A percentile compares a stretch with the other conserved stretches of the same genome.
These are phyloP conservation scores for Acmispon strigosus DNA, from an alignment of 306 rosid species.

Conservation along the genomic window DNA sequence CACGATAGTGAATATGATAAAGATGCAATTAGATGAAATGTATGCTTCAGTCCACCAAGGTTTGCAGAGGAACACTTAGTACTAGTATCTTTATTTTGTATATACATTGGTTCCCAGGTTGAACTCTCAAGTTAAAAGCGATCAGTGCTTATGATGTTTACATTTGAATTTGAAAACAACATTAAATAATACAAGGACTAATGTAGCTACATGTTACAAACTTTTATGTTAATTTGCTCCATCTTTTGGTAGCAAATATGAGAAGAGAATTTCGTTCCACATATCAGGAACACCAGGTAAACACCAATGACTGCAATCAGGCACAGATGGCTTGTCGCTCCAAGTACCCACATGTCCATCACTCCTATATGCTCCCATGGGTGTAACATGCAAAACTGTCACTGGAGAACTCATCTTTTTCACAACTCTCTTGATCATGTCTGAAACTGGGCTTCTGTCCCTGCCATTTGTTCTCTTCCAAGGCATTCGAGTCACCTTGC, in stretches of 20 bases:
- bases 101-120: not conserved
- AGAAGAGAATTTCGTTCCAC: conserved; percentile 90
- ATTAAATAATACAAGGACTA: not conserved
- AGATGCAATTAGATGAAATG: too few species aligned
- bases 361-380: conserved; percentile 67
- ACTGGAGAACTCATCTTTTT: conserved; percentile 48
- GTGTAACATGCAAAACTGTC: conserved; percentile 55
- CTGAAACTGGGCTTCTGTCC: conserved; percentile 55
- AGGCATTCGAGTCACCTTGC: conserved; percentile 68
- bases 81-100: not conserved
- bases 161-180: not conserved
- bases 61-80: not conserved
- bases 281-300: conserved; percentile 97
- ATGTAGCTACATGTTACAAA: not conserved
- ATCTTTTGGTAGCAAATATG: conserved; percentile 33
- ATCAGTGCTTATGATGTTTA: not conserved
- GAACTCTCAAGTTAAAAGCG: not conserved
- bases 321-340: conserved; percentile 70
- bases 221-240: conserved; percentile 4
- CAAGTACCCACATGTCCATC: conserved; percentile 85
- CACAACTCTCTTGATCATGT: conserved; percentile 47
- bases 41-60: not conserved
- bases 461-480: conserved; percentile 45
- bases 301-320: conserved; percentile 99
- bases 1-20: too few species aligned